Base-by-base conservation (phyloP, 225 moss, liverwort and hornwort species). In the Marchantia polymorpha region DNA sequence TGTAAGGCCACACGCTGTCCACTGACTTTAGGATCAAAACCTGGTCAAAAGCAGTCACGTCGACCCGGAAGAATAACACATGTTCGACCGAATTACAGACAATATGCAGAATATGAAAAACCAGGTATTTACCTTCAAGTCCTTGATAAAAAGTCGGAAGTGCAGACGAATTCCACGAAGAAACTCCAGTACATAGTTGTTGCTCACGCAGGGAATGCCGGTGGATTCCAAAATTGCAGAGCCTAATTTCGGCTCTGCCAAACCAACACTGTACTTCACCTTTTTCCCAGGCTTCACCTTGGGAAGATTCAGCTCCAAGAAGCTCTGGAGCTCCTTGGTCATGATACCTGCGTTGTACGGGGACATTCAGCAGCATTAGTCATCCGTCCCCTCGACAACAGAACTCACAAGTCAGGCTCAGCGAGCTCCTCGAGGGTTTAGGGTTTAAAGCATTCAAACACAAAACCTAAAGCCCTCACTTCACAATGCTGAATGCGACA, bases 161-260 rank as follows among this genome's bases (percentile, higher is more conserved):
- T 97, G 97, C 15, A 97, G 88, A 51, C 97, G 91, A 74, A 93
- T 85, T 78, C 96, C 96, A 69, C 96, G 89, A 4, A 97, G 82
- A 49, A 97, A 91, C 83, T 97, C 96, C 82, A 92, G 84, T 0
- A 97, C 90, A 39, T 87, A 93, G 52, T 93, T 91, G 72, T 97
- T 97, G 66, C 94, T 90, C 69, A 93, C 90, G 78, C 96, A 97
- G 39, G 96, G 93, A 69, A 97, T 79, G 26, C 90, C 87, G 10
- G 93, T 93, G 25, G 93, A 76, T 84, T 97, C 96, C 74, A 92
- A 81, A 56, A 97, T 87, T 25, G 94, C 92, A 64, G 96, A 94
- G 16, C 96, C 96, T 52, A 97, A 61, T 61, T 97, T 97, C 0
- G 96, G 90, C 78, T 97, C 96, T 1, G 96, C 89, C 59, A 97